These are phyloP conservation scores for Pyrenophora teres DNA, from an alignment of 2,329 filamentous ascomycete species.

Conservation along the genomic window DNA sequence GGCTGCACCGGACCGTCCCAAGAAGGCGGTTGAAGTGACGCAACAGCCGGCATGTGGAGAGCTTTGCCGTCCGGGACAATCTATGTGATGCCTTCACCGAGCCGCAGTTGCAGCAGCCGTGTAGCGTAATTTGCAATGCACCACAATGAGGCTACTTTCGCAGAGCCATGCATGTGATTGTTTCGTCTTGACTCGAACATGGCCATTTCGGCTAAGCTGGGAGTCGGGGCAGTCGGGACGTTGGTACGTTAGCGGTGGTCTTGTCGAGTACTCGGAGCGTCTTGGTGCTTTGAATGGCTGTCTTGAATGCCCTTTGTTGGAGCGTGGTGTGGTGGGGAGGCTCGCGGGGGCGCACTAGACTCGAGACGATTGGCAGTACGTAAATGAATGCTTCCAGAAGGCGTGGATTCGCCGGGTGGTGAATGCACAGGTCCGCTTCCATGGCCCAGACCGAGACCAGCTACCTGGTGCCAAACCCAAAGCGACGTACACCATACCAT, in stretches of 20 bases:
- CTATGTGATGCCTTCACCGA: constrained; percentile 2
- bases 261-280: neutral
- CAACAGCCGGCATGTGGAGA: constrained; percentile 15
- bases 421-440: constrained; percentile 3
- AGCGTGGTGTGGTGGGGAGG: constrained; percentile 12
- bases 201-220: constrained; percentile 14
- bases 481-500: constrained; percentile 1
- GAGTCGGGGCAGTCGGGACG: constrained; percentile 4
- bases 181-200: constrained; percentile 10
- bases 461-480: constrained; percentile 11
- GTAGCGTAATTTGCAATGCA: constrained; percentile 1
- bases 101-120: constrained; percentile 7
- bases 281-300: constrained; percentile 6
- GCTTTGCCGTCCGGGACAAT: constrained; percentile 17
- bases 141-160: constrained; percentile 1
- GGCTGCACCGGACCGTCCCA: constrained; percentile 19
- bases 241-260: constrained; percentile 1
- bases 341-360: constrained; percentile 12
- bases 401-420: constrained; percentile 26
- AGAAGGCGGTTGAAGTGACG: constrained; percentile 17
- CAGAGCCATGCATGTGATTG: constrained; percentile 16
- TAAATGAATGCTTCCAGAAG: constrained; percentile 32
- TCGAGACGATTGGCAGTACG: constrained; percentile 33
- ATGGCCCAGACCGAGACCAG: constrained; percentile 10
- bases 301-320: constrained; percentile 4